Evolutionary conservation across 2,329 filamentous ascomycete species (phyloP).

Genomic region (Bipolaris gigantea): DNA sequence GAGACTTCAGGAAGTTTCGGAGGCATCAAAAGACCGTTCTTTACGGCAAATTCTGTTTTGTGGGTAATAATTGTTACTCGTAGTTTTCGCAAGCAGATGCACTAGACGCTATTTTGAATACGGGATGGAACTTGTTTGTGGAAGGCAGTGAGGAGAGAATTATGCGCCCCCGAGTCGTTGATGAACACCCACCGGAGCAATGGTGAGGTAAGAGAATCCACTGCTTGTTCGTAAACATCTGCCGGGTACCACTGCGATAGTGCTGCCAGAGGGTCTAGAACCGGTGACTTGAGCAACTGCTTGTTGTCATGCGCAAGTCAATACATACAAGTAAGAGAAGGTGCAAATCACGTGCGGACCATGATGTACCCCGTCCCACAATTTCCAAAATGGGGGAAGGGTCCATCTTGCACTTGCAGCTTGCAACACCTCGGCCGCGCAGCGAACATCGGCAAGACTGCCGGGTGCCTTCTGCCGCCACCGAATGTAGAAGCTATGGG

Average conservation of each 20-base stretch:
- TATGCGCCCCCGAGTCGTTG: not conserved
- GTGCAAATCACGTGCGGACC: not conserved
- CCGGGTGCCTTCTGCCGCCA: not conserved
- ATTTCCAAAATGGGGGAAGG: not conserved
- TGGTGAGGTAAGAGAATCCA: not conserved
- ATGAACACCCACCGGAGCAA: not conserved
- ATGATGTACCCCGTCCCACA: constrained; percentile 3
- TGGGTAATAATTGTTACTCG: not conserved
- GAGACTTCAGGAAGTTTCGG: rapidly evolving
- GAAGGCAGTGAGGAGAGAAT: not conserved
- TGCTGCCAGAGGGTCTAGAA: not conserved
- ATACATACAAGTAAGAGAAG: not conserved
- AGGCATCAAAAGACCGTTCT: rapidly evolving
- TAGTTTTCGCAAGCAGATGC: not conserved
- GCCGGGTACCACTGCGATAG: not conserved
- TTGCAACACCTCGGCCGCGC: constrained; percentile 8
- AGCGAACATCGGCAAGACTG: constrained; percentile 1
- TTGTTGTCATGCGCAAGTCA: not conserved
- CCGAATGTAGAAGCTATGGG: not conserved
- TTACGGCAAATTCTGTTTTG: not conserved
- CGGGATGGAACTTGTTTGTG: not conserved
- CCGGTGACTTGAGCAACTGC: not conserved
- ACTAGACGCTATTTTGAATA: not conserved
- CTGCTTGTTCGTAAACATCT: not conserved
- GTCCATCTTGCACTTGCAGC: too few species aligned